These are phyloP conservation scores for Coprinopsis cinerea DNA, from an alignment of 768 basidiomycete genomes.

Conservation along the genomic window DNA sequence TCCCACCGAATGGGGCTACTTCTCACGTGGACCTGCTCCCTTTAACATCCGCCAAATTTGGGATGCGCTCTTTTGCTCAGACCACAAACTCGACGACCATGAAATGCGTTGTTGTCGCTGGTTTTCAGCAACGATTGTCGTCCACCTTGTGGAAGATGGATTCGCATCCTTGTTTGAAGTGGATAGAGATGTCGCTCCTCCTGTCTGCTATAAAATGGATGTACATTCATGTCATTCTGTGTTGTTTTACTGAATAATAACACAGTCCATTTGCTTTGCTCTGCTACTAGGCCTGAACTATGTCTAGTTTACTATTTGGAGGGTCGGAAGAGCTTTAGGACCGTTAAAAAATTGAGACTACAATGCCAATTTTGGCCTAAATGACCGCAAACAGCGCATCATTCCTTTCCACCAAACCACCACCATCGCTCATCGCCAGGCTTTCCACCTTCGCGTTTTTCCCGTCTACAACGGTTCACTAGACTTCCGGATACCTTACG, in stretches of 20 bases:
- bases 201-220: constrained; percentile 53
- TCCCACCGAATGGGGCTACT: neutral
- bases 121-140: constrained; percentile 4
- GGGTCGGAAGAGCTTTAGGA: too few species aligned
- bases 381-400: too few species aligned
- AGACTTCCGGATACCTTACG: too few species aligned
- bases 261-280: neutral
- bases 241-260: neutral
- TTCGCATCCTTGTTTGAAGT: constrained; percentile 72
- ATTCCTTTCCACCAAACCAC: too few species aligned
- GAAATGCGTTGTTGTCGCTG: constrained; percentile 8
- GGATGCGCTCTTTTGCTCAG: constrained; percentile 6
- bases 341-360: too few species aligned
- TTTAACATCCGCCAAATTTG: neutral
- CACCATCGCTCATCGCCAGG: too few species aligned
- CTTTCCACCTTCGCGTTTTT: too few species aligned
- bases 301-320: neutral
- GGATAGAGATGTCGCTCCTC: constrained; percentile 44
- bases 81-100: constrained; percentile 19
- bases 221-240: constrained; percentile 5
- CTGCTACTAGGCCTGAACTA: neutral
- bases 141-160: constrained; percentile 22
- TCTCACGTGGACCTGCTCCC: neutral
- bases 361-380: too few species aligned
- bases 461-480: too few species aligned